Evolutionary conservation across 2,329 filamentous ascomycete species (phyloP).

Genomic region (Clonostachys solani): DNA sequence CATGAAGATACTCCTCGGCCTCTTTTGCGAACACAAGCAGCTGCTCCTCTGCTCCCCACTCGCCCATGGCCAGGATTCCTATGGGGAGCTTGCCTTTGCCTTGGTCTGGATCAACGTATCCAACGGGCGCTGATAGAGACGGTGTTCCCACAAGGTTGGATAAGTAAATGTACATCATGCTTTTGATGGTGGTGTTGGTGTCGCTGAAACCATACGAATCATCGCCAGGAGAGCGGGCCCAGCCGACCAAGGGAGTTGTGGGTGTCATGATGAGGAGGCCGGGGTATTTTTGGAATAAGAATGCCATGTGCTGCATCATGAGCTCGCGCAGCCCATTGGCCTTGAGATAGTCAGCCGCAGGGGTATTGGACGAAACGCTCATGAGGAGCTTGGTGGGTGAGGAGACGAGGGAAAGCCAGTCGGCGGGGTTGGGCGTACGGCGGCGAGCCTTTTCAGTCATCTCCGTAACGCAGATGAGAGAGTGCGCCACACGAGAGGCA

Average conservation of each 20-base stretch:
- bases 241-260: slow-evolving; percentile 71
- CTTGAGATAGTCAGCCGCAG: slow-evolving; percentile 66
- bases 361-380: slow-evolving; percentile 57
- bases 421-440: slow-evolving; percentile 34
- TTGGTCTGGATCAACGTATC: slow-evolving; percentile 57
- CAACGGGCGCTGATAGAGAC: slow-evolving; percentile 69
- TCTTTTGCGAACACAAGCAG: slow-evolving; percentile 57
- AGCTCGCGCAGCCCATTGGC: slow-evolving; percentile 70
- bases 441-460: slow-evolving; percentile 44
- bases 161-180: slow-evolving; percentile 83
- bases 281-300: slow-evolving; percentile 65
- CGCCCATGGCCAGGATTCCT: slow-evolving; percentile 58
- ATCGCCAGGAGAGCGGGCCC: slow-evolving; percentile 57
- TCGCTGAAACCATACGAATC: slow-evolving; percentile 71
- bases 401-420: slow-evolving; percentile 53
- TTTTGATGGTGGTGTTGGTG: slow-evolving; percentile 66
- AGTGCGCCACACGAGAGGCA: slow-evolving; percentile 73
- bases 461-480: slow-evolving; percentile 72
- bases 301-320: slow-evolving; percentile 74
- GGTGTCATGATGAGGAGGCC: slow-evolving; percentile 77
- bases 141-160: slow-evolving; percentile 81
- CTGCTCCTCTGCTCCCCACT: slow-evolving; percentile 64
- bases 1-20: slow-evolving; percentile 50
- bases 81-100: slow-evolving; percentile 57
- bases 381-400: slow-evolving; percentile 68